Evolutionary conservation across 83 land plant species (phyloP), one percentile per base, ranked within the genome.

Genomic region (Picea mariana): DNA sequence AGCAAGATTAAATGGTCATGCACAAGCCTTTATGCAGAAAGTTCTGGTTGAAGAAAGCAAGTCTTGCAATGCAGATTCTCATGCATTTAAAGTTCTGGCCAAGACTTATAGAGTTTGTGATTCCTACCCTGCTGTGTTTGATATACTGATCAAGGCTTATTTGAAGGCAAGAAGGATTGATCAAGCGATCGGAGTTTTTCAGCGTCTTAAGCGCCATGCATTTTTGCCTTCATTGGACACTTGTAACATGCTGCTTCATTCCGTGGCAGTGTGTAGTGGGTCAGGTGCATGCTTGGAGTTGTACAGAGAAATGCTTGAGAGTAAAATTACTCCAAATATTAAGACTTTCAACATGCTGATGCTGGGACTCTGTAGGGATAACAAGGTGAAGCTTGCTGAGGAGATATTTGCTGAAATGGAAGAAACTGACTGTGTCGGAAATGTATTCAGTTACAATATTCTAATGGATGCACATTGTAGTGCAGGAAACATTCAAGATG

Each of bases 121-220:
- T 34, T 92, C 94, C 5, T 85, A 88, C 18, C 92, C 94, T 4
- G 84, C 88, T 73, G 92, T 92, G 72, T 92, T 92, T 81, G 94
- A 92, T 73, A 69, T 92, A 65, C 86, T 92, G 69, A 62, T 92
- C 58, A 58, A 67, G 18, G 87, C 84, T 23, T 88, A 83, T 77
- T 40, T 92, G 60, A 75, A 86, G 23, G 62, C 80, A 55, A 81
- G 83, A 31, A 81, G 82, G 80, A 66, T 85, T 78, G 90, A 92
- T 44, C 71, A 31, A 58, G 84, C 87, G 31, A 3, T 92, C 40
- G 79, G 64, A 3, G 79, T 89, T 26, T 82, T 78, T 47, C 76
- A 78, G 42, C 20, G 80, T 62, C 81, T 92, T 61, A 31, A 81
- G 77, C 82, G 81, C 26, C 76, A 87, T 3, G 85, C 87, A 71